Base-by-base conservation (phyloP, 805 yeast genomes). In the Debaryomyces tyrocola region DNA sequence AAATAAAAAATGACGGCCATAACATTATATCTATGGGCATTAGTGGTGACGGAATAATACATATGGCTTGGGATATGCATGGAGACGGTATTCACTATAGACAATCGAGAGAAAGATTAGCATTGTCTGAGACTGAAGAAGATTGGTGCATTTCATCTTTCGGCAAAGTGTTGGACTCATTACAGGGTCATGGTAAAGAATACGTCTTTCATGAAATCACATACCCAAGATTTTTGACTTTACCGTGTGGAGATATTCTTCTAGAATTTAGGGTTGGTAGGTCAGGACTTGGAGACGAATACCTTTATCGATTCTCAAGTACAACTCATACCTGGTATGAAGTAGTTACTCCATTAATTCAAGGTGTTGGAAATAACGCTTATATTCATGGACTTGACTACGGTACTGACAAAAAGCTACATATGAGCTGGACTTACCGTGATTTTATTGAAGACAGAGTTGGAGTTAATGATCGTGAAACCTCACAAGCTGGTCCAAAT, bases 11-110 rank as follows among this genome's bases (percentile, higher is more conserved):
- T 35, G 59, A 55, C 27, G 59, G 59, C 11, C 59, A 55, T 35
- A 55, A 55, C 35, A 45, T 52, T 18, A 50, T 54, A 8, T 48
- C 53, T n/a, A 48, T 55, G 47, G 59, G 59, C 6, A 54, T 55
- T 21, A 54, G 58, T 42, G 58, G 57, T 14, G 59, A 55, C 42
- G 58, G 57, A 4, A 43, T 41, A 17, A 44, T 55, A n/a, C 59
- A 52, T 39, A 27, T 54, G 34, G 48, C 52, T 20, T 55, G 58
- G 59, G 59, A 55, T 37, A 51, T 55, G 47, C 59, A 55, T 31
- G 56, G 53, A 20, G 54, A 52, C 40, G 41, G 38, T 6, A 45
- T 55, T 12, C 52, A 55, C 40, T 55, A 55, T 33, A 47, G 58
- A 33, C 33, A 44, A 21, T 45, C 56, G 4, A 29, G 3, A 4